A percentile compares a stretch with the other conserved stretches of the same genome.
phyloP scores from a whole-genome alignment of 1,139 yeast genomes.

The Martiniozyma asiatica region DNA sequence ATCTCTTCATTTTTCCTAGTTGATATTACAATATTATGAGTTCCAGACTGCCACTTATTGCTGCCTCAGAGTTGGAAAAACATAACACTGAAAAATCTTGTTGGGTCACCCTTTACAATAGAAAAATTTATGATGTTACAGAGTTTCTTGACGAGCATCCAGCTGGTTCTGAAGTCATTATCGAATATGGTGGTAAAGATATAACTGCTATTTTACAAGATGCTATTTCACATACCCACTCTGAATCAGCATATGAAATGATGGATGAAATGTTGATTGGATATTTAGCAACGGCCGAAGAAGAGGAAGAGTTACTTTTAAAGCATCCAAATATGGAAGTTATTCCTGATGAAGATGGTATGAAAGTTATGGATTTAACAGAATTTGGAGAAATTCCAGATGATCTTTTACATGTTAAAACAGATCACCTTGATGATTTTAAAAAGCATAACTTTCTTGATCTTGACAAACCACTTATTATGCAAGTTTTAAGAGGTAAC shows the following conservation, averaged over 20 bases:
- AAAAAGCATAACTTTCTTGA: slow-evolving; percentile 78
- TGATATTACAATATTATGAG: too few species aligned
- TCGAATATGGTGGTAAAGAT: slow-evolving; percentile 76
- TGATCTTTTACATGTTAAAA: slow-evolving; percentile 60
- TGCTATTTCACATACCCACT: slow-evolving; percentile 55
- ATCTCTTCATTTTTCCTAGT: too few species aligned
- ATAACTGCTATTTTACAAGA: slow-evolving; percentile 73
- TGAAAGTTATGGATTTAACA: slow-evolving; percentile 31
- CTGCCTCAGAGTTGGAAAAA: slow-evolving; percentile 30
- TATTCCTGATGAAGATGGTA: slow-evolving; percentile 14
- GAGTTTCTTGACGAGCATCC: slow-evolving; percentile 76
- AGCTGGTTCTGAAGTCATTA: slow-evolving; percentile 67
- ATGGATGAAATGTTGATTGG: slow-evolving; percentile 59
- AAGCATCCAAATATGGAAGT: slow-evolving; percentile 20
- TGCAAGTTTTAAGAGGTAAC: slow-evolving; percentile 63
- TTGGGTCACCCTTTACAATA: slow-evolving; percentile 66
- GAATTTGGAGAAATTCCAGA: slow-evolving; percentile 58
- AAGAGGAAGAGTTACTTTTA: slow-evolving; percentile 39
- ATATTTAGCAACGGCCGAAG: slow-evolving; percentile 50
- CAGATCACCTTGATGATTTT: slow-evolving; percentile 64
- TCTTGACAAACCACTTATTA: slow-evolving; percentile 63
- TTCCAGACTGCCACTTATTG: slow-evolving; percentile 34
- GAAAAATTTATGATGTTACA: slow-evolving; percentile 78
- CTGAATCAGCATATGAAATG: slow-evolving; percentile 82
- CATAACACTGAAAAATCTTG: slow-evolving; percentile 47